Base-by-base conservation (phyloP, 2,329 filamentous ascomycete species). In the Verticillium albo-atrum region DNA sequence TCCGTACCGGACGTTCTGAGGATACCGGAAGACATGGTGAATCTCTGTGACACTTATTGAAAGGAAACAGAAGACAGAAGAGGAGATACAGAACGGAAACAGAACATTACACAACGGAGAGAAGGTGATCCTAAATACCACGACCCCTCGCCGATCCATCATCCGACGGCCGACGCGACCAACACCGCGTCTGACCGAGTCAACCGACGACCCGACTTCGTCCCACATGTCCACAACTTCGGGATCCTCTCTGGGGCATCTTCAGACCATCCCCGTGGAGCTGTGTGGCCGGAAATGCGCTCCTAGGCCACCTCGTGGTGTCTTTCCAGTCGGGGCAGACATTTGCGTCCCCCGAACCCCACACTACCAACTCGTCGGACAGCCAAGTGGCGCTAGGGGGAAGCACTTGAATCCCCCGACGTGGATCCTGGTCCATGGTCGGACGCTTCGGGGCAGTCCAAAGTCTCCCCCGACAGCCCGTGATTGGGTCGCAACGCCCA, bases 331-430 rank as follows among this genome's bases (percentile, higher is more conserved):
- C 61, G 58, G 61, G 61, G 59, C 35, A 61, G 37, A 51, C 26
- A 6, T 20, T 15, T 3, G 50, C 25, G 15, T 47, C 56, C 25
- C 61, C 61, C 61, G 59, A 57, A 58, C 51, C 53, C 58, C 47
- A 61, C 50, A 50, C 54, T 59, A 30, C 34, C 28, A 15, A 9
- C 42, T 6, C 10, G 42, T 50, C 42, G 42, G 42, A 26, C 10
- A 7, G 37, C 74, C 70, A 52, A 77, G 72, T 4, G 15, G 30
- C 61, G 60, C 61, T 62, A 61, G 62, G 62, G 62, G 58, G 28
- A 63, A 58, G 60, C 6, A 55, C 60, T 63, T 60, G 23, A 23
- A 50, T 62, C 53, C 62, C 60, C 62, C 62, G 60, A 63, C 10
- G n/a, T 17, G 47, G 50, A 25, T 50, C 20, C 42, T 12, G 28